These are phyloP conservation scores for Pleurotus tuber-regium DNA, from an alignment of 768 basidiomycete genomes.

Conservation along the genomic window DNA sequence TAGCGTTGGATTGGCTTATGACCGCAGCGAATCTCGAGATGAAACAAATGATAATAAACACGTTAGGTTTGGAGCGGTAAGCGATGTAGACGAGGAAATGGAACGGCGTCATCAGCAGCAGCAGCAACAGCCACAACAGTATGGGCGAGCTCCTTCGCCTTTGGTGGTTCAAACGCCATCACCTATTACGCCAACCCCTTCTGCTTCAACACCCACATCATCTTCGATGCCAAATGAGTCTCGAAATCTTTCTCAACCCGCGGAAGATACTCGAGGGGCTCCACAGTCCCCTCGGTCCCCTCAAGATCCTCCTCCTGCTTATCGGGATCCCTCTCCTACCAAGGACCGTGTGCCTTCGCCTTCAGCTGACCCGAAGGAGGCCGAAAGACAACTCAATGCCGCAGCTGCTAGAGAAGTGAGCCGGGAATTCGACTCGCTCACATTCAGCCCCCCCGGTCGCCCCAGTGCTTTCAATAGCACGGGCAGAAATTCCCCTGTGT, in stretches of 20 bases:
- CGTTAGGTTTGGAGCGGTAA: conserved; percentile 42
- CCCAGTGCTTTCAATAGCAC: conserved; percentile 16
- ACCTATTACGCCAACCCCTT: not conserved
- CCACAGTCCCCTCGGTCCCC: not conserved
- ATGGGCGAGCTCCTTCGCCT: not conserved
- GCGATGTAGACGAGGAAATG: conserved; percentile 36
- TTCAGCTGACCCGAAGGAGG: conserved; percentile 35
- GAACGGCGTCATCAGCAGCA: conserved; percentile 20
- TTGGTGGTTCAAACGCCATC: not conserved
- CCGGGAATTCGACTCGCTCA: conserved; percentile 60
- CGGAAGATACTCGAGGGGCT: not conserved
- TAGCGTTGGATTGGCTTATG: conserved; percentile 31
- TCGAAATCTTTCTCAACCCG: not conserved
- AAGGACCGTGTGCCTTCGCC: conserved; percentile 36
- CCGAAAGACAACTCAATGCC: conserved; percentile 56
- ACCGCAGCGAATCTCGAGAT: conserved; percentile 25
- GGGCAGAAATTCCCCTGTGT: conserved; percentile 15
- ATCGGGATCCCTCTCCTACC: conserved; percentile 11
- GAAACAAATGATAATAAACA: conserved; percentile 30
- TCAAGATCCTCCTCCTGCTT: not conserved
- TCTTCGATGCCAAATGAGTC: not conserved
- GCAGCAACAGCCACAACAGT: not conserved
- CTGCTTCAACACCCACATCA: not conserved
- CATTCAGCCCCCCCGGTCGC: conserved; percentile 24
- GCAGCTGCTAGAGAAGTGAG: conserved; percentile 70